Evolutionary conservation across 1,284 basidiomycete genomes (phyloP).

Genomic region (Lentinula novae-zelandiae): DNA sequence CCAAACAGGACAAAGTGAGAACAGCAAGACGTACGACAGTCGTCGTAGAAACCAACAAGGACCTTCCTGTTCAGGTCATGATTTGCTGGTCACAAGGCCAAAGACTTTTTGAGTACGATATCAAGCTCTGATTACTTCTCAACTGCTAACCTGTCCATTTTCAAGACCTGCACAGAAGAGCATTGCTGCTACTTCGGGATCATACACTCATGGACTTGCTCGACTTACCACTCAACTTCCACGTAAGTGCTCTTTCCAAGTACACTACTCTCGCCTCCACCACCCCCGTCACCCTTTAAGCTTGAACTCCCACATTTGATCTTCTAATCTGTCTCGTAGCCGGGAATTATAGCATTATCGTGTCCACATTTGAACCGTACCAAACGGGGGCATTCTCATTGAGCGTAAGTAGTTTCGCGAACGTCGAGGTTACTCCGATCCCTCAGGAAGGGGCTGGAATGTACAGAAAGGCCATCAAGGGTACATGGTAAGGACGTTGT

Average conservation of each 20-base stretch:
- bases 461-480: conserved; percentile 67
- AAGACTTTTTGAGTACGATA: conserved; percentile 64
- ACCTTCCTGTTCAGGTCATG: conserved; percentile 74
- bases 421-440: conserved; percentile 73
- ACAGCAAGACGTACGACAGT: conserved; percentile 46
- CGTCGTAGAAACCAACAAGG: conserved; percentile 54
- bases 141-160: conserved; percentile 4
- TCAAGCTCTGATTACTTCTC: not conserved
- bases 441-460: conserved; percentile 90
- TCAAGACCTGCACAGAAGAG: conserved; percentile 61
- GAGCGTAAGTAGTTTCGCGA: conserved; percentile 55
- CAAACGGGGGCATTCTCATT: conserved; percentile 66
- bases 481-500: conserved; percentile 56
- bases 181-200: conserved; percentile 68
- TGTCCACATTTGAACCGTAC: conserved; percentile 80
- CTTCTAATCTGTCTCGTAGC: conserved; percentile 36
- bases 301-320: not conserved
- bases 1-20: conserved; percentile 16
- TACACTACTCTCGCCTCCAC: no score
- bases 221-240: conserved; percentile 48
- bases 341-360: conserved; percentile 78
- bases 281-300: no score
- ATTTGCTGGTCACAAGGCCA: conserved; percentile 74
- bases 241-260: conserved; percentile 37
- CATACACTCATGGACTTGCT: conserved; percentile 81